Evolutionary conservation across 805 yeast genomes (phyloP).

Genomic region (Schwanniomyces vanrijiae): DNA sequence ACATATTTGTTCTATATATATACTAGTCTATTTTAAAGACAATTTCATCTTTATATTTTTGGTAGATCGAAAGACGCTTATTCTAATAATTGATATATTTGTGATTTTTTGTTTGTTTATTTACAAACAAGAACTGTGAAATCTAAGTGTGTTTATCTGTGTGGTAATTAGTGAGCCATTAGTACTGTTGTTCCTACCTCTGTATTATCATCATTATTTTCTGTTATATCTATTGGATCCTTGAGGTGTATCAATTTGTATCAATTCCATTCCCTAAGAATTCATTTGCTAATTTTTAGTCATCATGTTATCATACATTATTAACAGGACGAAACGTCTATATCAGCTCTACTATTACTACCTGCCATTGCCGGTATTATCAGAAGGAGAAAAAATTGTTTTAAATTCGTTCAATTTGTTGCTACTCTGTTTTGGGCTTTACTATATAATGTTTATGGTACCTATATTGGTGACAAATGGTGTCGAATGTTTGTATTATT

Average conservation of each 20-base stretch:
- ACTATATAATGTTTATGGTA: conserved; percentile 13
- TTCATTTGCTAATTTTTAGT: too few relatives aligned
- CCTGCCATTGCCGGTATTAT: conserved; percentile 28
- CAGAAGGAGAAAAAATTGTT: conserved; percentile 19
- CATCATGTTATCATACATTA: background rate
- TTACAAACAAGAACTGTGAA: background rate
- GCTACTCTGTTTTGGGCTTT: conserved; percentile 12
- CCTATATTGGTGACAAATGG: conserved; percentile 10
- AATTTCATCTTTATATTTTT: background rate
- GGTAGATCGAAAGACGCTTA: background rate
- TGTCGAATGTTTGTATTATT: conserved; percentile 15
- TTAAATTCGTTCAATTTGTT: conserved; percentile 16
- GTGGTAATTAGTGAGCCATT: background rate
- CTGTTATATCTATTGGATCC: too few relatives aligned
- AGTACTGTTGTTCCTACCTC: background rate
- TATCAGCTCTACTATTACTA: conserved; percentile 24
- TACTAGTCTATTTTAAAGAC: background rate
- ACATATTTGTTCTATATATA: background rate
- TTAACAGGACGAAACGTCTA: conserved; percentile 4
- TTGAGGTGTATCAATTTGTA: too few relatives aligned
- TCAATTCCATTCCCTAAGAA: too few relatives aligned
- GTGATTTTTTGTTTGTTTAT: background rate
- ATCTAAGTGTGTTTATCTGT: too few relatives aligned
- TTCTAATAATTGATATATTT: background rate
- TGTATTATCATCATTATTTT: background rate